Conservation (phyloP, 805 yeast species). For the Candida sithepensis region DNA sequence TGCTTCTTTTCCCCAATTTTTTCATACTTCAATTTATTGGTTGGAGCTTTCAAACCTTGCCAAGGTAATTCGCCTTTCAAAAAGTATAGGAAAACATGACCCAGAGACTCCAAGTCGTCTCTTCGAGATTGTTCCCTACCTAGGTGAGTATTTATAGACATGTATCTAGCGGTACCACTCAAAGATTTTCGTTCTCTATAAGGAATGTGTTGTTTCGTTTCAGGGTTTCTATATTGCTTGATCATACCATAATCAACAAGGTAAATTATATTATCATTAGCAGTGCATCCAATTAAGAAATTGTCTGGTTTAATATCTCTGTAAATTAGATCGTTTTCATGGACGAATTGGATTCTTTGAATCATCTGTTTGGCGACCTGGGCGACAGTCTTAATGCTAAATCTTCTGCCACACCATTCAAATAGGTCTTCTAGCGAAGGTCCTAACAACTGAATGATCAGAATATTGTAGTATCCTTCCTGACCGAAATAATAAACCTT, state of each 20-base stretch:
- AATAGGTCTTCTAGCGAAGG: conserved; percentile 81
- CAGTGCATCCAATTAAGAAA: conserved; percentile 67
- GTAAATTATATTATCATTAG: conserved; percentile 53
- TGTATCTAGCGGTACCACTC: conserved; percentile 82
- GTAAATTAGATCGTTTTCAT: conserved; percentile 72
- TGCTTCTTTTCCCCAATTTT: conserved; percentile 81
- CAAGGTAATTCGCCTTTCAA: conserved; percentile 78
- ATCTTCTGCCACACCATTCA: conserved; percentile 83
- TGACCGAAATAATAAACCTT: conserved; percentile 82
- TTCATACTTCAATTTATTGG: conserved; percentile 79
- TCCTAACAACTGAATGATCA: conserved; percentile 76
- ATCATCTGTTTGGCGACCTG: conserved; percentile 79
- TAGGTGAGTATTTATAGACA: conserved; percentile 85
- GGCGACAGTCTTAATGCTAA: conserved; percentile 67
- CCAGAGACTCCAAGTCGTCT: conserved; percentile 78
- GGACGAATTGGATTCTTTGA: conserved; percentile 65
- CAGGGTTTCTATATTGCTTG: conserved; percentile 76
- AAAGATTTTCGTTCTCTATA: conserved; percentile 76
- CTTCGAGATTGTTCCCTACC: conserved; percentile 82
- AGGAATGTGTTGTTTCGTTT: conserved; percentile 77
- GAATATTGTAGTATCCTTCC: conserved; percentile 75
- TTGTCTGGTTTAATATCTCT: conserved; percentile 85
- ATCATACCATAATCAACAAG: conserved; percentile 87
- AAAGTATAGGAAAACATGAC: conserved; percentile 79
- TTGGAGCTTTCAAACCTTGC: conserved; percentile 88